phyloP scores from a whole-genome alignment of 75 land plant species.

The Isoetes taiwanensis region DNA sequence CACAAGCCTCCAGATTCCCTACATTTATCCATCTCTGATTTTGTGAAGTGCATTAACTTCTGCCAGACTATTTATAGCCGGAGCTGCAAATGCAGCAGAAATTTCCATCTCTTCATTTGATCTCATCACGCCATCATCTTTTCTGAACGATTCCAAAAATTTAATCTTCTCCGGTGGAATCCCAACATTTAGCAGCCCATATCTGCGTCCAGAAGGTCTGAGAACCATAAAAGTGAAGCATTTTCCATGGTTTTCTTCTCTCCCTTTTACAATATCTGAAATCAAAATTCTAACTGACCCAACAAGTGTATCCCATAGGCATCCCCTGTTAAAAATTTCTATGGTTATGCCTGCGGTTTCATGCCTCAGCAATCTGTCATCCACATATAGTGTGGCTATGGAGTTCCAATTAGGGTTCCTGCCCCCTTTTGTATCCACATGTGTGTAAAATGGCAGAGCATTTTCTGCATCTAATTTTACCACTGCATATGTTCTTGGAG shows the following conservation, averaged over 20 bases:
- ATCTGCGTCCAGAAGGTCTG: neutral
- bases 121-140: too few relatives aligned
- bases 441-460: neutral
- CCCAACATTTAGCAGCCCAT: slow-evolving; percentile 2
- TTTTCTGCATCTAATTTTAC: neutral
- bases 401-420: neutral
- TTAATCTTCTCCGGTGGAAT: neutral
- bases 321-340: neutral
- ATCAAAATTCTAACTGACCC: neutral
- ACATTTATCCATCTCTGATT: too few relatives aligned
- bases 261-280: neutral
- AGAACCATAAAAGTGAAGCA: neutral
- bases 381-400: neutral
- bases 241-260: neutral
- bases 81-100: too few relatives aligned
- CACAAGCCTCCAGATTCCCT: too few relatives aligned
- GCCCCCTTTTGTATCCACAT: neutral
- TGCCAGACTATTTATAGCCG: too few relatives aligned
- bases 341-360: neutral
- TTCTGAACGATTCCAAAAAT: too few relatives aligned
- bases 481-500: neutral
- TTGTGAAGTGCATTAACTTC: too few relatives aligned
- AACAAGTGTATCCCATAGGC: neutral
- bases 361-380: neutral
- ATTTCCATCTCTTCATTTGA: too few relatives aligned